Conservation (phyloP, 805 yeast genomes). For the Kuraishia floccosa region DNA sequence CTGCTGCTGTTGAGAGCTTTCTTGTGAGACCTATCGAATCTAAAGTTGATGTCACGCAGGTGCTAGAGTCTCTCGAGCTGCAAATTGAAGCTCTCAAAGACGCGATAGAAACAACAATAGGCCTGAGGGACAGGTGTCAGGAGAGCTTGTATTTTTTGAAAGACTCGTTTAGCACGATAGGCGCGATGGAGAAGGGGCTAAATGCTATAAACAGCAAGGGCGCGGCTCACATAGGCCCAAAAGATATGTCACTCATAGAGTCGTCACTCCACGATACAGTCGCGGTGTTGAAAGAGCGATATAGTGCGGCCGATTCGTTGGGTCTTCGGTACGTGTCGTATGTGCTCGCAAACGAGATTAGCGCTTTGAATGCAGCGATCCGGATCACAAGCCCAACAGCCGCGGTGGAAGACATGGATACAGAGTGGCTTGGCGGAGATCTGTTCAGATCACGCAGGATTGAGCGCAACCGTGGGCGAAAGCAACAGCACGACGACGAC, state of each 20-base stretch:
- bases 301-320: constrained; percentile 4
- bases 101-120: constrained; percentile 8
- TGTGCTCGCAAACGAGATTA: constrained; percentile 13
- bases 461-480: not conserved
- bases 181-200: constrained; percentile 11
- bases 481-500: not conserved
- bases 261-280: constrained; percentile 7
- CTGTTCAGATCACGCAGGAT: not conserved
- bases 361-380: constrained; percentile 13
- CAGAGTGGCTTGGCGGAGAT: not conserved
- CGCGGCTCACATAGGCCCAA: constrained; percentile 8
- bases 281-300: constrained; percentile 4
- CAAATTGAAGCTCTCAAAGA: constrained; percentile 16
- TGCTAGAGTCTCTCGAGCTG: constrained; percentile 10
- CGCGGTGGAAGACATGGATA: constrained; percentile 5
- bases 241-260: constrained; percentile 4
- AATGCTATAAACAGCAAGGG: constrained; percentile 5
- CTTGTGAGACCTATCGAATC: not conserved
- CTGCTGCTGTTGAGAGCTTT: not conserved
- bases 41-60: constrained; percentile 6
- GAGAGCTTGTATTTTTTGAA: constrained; percentile 12
- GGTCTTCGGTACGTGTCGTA: constrained; percentile 6
- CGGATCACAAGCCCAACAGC: constrained; percentile 9
- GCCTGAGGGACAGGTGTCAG: constrained; percentile 9
- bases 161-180: constrained; percentile 14